Evolutionary conservation across 106 monocot genomes (phyloP), one percentile per base, ranked within the genome.

Genomic region (Ottelia alismoides): DNA sequence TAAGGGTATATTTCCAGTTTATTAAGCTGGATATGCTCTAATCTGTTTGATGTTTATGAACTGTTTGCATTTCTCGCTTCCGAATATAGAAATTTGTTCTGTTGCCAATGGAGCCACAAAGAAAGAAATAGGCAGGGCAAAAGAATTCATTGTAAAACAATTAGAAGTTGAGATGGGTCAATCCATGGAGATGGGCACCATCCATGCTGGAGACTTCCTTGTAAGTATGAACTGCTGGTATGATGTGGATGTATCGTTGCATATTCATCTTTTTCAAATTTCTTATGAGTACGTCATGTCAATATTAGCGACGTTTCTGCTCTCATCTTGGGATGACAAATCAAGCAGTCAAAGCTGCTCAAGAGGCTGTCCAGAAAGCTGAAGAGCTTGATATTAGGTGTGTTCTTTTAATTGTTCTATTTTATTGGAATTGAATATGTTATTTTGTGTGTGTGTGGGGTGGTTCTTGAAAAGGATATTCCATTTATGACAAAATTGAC

Each of bases 61-160:
- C n/a, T n/a, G n/a, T n/a, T n/a, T n/a, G n/a, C n/a, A n/a, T n/a
- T n/a, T n/a, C n/a, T n/a, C n/a, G n/a, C n/a, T 43, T 50, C 30
- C 28, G 9, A 47, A 56, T 18, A 17, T 49, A 82, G 81, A 82
- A 66, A 76, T 82, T 24, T 82, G 73, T 19, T 69, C 81, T 28
- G 76, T 82, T 40, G 72, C 81, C n/a, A 82, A 72, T 70, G 76
- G 76, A 48, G 76, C 76, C 11, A 82, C 81, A 62, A 82, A 82
- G 69, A 82, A 82, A 65, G 81, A 82, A 61, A 76, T 82, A 63
- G 81, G 76, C 28, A 55, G 81, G 19, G 81, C 76, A 20, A 82
- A 82, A 49, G 81, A 82, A 51, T 82, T 61, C 47, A 82, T 82
- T 27, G 69, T 82, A 44, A 76, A 73, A 52, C 81, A 76, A 48